phyloP scores from a whole-genome alignment of 23 red algal species.

The Cyanidiococcus yangmingshanensis region DNA sequence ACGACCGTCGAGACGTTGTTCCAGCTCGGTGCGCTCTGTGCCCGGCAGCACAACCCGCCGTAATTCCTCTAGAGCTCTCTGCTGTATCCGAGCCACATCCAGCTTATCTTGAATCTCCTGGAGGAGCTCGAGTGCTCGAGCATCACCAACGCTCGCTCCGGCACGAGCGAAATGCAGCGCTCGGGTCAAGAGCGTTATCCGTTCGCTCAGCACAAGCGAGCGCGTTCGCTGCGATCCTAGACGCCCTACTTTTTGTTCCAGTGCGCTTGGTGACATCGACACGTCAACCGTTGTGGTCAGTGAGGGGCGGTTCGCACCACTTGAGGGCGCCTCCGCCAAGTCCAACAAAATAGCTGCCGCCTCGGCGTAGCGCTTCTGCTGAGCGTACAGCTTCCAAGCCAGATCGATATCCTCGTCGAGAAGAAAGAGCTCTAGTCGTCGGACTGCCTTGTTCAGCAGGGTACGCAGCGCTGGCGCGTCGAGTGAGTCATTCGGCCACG shows the following conservation, averaged over 20 bases:
- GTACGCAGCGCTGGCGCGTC: conserved; percentile 18
- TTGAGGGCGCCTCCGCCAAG: conserved; percentile 26
- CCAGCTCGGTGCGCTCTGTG: neutral
- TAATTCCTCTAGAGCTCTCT: conserved; percentile 57
- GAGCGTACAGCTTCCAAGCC: conserved; percentile 62
- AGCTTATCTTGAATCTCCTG: conserved; percentile 58
- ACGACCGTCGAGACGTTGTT: conserved; percentile 27
- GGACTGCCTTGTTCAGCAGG: conserved; percentile 10
- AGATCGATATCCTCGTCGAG: conserved; percentile 42
- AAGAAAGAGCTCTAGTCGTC: conserved; percentile 39
- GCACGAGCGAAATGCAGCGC: conserved; percentile 66
- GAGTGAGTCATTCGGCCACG: conserved; percentile 27
- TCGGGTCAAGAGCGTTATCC: conserved; percentile 48
- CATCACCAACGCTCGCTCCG: conserved; percentile 43
- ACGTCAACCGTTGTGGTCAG: neutral
- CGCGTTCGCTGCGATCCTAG: neutral
- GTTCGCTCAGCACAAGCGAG: conserved; percentile 24
- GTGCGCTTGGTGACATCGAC: neutral
- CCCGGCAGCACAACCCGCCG: conserved; percentile 14
- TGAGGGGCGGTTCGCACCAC: neutral
- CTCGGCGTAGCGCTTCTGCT: conserved; percentile 50
- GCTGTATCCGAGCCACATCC: conserved; percentile 72
- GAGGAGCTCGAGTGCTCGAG: conserved; percentile 25
- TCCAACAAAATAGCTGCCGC: conserved; percentile 56
- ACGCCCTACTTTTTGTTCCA: neutral